These are phyloP conservation scores for Asparagopsis taxiformis DNA, from an alignment of 31 red algal species.

Conservation along the genomic window DNA sequence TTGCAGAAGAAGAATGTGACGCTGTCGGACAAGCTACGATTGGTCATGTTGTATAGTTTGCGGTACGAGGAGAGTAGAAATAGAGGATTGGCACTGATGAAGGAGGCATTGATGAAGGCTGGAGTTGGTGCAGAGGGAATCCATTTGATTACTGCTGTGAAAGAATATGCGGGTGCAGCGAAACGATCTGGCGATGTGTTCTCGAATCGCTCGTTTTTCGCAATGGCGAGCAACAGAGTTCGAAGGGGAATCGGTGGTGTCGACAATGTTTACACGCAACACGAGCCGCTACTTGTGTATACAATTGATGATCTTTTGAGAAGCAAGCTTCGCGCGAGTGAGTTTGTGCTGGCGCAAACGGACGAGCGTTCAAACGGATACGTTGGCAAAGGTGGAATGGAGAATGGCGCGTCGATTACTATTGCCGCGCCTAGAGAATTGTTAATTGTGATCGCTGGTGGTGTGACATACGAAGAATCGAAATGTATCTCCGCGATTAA, in stretches of 20 bases:
- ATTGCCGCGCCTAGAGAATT: constrained; percentile 56
- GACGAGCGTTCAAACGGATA: constrained; percentile 30
- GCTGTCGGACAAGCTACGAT: constrained; percentile 73
- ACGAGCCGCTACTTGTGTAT: constrained; percentile 89
- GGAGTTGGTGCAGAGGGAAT: constrained; percentile 55
- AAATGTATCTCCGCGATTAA: constrained; percentile 87
- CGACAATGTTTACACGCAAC: constrained; percentile 96
- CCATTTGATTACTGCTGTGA: constrained; percentile 62
- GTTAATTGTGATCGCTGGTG: constrained; percentile 78
- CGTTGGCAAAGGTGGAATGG: constrained; percentile 18
- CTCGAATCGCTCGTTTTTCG: constrained; percentile 92
- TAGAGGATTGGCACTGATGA: constrained; percentile 57
- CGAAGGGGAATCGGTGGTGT: constrained; percentile 89
- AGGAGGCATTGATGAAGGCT: constrained; percentile 35
- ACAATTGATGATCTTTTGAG: constrained; percentile 84
- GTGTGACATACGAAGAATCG: constrained; percentile 91
- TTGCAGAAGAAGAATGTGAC: constrained; percentile 49
- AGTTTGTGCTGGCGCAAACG: constrained; percentile 63
- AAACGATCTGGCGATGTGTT: constrained; percentile 91
- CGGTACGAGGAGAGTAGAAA: constrained; percentile 80
- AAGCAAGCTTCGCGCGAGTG: constrained; percentile 54
- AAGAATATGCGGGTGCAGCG: constrained; percentile 78
- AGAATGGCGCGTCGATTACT: constrained; percentile 7
- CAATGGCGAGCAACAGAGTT: constrained; percentile 88
- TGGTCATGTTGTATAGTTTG: constrained; percentile 85